Base-by-base conservation (phyloP, 257 asterid genomes). In the Solanum boliviense region DNA sequence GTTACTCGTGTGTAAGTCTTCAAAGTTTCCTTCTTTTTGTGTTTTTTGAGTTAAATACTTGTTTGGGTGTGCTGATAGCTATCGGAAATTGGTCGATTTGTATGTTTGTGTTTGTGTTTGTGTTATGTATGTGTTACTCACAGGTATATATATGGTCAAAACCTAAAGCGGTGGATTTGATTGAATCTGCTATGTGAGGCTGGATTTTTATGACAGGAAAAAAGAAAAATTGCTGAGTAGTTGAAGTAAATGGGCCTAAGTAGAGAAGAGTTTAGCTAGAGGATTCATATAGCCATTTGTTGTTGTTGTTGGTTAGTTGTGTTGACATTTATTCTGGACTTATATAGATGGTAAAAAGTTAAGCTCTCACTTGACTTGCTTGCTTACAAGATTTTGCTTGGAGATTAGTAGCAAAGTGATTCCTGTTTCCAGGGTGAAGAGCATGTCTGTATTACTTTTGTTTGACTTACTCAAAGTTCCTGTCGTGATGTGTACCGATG, bases 1-100 rank as follows among this genome's bases (percentile, higher is more conserved):
- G 93, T 91, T 46, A 91, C 93, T 35, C 92, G 93, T 65, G 87
- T 91, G 93, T 91, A 88, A 79, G 92, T 85, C 20, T 25, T 38
- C 36, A 29, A 82, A 79, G 20, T 79, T 25, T 8, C n/a, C 11
- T 15, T 18, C 1, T 41, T 41, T 79, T 75, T 75, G 67, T 58
- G 27, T 58, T 58, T 58, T 58, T 65, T 65, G 18, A 5, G 72
- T 65, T 62, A 9, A 29, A 25, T 82, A 5, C 2, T 48, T 15
- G 29, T 18, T 48, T 10, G 39, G 41, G 65, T 58, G 20, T 82
- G 86, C 1, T 82, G 7, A 1, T 46, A 27, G 32, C 1, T 6
- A 65, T 65, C 4, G 13, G 35, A 23, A 44, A 44, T 79, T 2
- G 8, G 62, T 79, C 25, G 84, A 81, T 81, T 46, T 46, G 41